Base-by-base conservation (phyloP, 2,329 filamentous ascomycete species). In the Penicillium concentricum region DNA sequence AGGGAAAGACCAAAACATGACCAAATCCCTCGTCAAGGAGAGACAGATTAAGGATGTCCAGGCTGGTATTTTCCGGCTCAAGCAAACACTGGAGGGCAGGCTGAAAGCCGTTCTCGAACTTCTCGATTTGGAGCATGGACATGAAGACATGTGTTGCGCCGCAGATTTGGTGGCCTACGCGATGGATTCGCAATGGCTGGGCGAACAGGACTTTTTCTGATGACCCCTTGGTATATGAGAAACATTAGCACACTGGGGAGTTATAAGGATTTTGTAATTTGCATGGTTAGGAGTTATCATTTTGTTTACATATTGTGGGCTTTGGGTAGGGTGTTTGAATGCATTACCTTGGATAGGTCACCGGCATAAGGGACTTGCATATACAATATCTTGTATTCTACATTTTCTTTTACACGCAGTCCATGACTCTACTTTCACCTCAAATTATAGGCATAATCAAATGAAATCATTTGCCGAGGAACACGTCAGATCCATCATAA, bases 121-220 rank as follows among this genome's bases (percentile, higher is more conserved):
- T 28, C 59, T 78, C 28, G 69, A 76, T 59, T 56, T 76, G 6
- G 70, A 76, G 44, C 56, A 72, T 28, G 73, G 74, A 6, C 69
- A 73, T 51, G 71, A 76, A 42, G 72, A 74, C 32, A 74, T 78
- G 70, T 75, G 71, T 44, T 77, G 74, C 64, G 73, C 75, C 2
- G 75, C 74, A 12, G 75, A 77, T 61, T 56, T 78, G 38, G 74
- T 78, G 7, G 74, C 75, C 12, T 76, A 75, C 57, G 75, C 75
- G 9, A 76, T 78, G 64, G 74, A 76, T 47, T 72, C 72, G 22
- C 66, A 72, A 39, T 78, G 75, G 75, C 55, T 78, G 51, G 65
- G 61, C 3, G 73, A 75, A 57, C 59, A 67, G 18, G 74, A 78
- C 51, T 78, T 77, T 57, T 73, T 75, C 47, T 69, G 28, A 65